Evolutionary conservation across 768 basidiomycete species (phyloP), one percentile per base, ranked within the genome.

Genomic region (Amylocystis lapponica): DNA sequence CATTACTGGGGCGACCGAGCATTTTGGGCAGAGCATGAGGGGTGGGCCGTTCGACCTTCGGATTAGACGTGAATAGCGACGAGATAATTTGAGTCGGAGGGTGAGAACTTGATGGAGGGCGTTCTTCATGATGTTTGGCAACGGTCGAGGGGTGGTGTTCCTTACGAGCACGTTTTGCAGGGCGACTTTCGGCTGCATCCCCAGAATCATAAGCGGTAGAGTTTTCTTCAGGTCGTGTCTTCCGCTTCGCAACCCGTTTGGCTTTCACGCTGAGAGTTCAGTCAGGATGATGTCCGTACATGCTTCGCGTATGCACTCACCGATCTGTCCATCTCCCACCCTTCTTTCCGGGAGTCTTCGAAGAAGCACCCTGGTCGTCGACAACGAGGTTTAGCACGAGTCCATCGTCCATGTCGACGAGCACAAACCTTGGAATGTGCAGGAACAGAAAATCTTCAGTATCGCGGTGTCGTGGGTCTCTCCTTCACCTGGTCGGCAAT

Each of bases 271-370:
- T 91, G 39, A 20, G 32, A 33, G 35, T 13, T 43, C 16, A 43
- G 26, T 13, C 19, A 19, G 21, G 16, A 16, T 20, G 17, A 5
- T 7, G 8, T 17, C 12, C 16, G 20, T 17, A 36, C n/a, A 20
- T 4, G 39, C 23, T 26, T 13, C 6, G n/a, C 14, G 32, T 13
- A 17, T 4, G 45, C 22, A 41, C 70, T 43, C 51, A 85, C 86
- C 90, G 76, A 58, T 87, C 84, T 11, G 80, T 86, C 83, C 86
- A 86, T 63, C 82, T 69, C 11, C 83, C 81, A 19, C 79, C 78
- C 55, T 81, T 84, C 47, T 72, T 75, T 12, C 36, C 45, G 26
- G 41, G 37, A 27, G 38, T 44, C 17, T 21, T 30, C 19, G 19
- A 19, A 12, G 30, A 41, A 13, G 34, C 36, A 26, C 13, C 16